Evolutionary conservation across 1,139 yeast genomes (phyloP).

Genomic region (Protomyces arabidopsidicola): DNA sequence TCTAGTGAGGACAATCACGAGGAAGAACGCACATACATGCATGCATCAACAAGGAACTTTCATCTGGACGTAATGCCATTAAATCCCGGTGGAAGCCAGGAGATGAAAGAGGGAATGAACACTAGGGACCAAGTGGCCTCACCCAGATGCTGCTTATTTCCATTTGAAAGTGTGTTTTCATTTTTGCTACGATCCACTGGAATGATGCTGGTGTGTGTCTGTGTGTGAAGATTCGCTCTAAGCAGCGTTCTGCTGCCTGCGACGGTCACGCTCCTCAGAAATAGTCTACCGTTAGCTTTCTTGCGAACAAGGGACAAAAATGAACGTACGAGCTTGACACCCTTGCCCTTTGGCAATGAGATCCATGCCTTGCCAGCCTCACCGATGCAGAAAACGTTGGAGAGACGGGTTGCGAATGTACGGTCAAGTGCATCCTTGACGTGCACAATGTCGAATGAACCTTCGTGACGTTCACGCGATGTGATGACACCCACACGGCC

Average conservation of each 20-base stretch:
- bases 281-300: conserved; percentile 16
- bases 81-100: neutral
- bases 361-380: conserved; percentile 97
- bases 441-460: conserved; percentile 99
- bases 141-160: conserved; percentile 1
- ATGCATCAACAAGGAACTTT: neutral
- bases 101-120: neutral
- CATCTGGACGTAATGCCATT: neutral
- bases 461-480: conserved; percentile 99
- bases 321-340: conserved; percentile 77
- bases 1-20: neutral
- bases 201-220: neutral
- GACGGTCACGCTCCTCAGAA: conserved; percentile 99
- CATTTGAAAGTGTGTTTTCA: neutral
- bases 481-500: conserved; percentile 98
- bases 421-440: conserved; percentile 95
- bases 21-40: neutral
- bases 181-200: neutral
- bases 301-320: conserved; percentile 28
- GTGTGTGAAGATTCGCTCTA: neutral
- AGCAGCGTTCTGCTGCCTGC: conserved; percentile 32
- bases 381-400: conserved; percentile 96
- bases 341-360: conserved; percentile 99
- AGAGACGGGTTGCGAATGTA: conserved; percentile 96
- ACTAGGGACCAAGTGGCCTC: conserved; percentile 3